phyloP scores from a whole-genome alignment of 345 rosid species.

The Sonneratia alba region DNA sequence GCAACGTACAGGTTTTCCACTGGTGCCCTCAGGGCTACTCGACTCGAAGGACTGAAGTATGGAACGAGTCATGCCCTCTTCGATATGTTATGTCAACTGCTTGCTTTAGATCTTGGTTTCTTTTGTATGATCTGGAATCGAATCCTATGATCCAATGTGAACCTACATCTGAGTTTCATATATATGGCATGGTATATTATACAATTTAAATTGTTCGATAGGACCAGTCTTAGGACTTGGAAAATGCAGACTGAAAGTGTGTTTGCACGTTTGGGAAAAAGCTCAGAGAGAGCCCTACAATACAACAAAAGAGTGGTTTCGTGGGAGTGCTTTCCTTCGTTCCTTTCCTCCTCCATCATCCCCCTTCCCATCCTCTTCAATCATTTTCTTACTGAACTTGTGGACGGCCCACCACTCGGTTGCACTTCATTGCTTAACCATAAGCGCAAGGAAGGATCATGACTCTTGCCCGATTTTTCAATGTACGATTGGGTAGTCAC shows the following conservation, averaged over 20 bases:
- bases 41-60: neutral
- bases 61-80: neutral
- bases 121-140: neutral
- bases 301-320: neutral
- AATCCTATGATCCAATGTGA: neutral
- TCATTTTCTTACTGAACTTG: neutral
- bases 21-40: neutral
- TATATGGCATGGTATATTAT: too few relatives aligned
- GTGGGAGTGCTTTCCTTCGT: too few relatives aligned
- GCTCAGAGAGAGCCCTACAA: neutral
- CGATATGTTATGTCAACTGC: neutral
- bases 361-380: neutral
- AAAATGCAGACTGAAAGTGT: neutral
- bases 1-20: conserved; percentile 13
- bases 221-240: neutral
- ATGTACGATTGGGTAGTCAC: neutral
- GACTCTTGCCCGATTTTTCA: neutral
- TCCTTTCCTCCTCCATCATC: neutral
- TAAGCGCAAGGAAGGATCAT: neutral
- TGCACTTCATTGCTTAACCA: neutral
- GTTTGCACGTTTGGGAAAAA: neutral
- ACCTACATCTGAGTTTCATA: too few relatives aligned
- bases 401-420: neutral
- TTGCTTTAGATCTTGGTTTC: neutral
- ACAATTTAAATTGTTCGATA: too few relatives aligned